A percentile compares a stretch with the other conserved stretches of the same genome.
These are phyloP conservation scores for Syzygium oleosum DNA, from an alignment of 345 rosid genomes.

Conservation along the genomic window DNA sequence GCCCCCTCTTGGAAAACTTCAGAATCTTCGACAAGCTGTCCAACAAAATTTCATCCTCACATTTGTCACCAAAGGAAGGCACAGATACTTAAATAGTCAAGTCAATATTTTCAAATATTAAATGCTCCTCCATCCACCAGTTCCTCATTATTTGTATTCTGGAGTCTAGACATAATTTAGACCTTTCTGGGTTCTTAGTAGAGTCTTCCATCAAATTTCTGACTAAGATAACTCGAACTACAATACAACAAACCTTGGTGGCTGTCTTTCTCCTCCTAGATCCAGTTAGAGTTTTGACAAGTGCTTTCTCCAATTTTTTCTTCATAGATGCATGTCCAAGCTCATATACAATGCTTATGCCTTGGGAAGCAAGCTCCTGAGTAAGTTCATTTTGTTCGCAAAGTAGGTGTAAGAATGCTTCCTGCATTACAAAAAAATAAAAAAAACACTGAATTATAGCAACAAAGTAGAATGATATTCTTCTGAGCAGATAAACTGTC, in stretches of 20 bases:
- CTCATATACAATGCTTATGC: conserved; percentile 94
- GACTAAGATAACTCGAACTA: not conserved
- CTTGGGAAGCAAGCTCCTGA: conserved; percentile 95
- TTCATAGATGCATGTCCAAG: conserved; percentile 89
- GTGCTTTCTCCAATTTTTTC: conserved; percentile 74
- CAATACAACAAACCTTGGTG: conserved; percentile 47
- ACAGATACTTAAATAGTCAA: not conserved
- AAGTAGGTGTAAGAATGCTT: conserved; percentile 82
- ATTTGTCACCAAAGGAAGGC: no score
- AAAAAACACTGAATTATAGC: not conserved
- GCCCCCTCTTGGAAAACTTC: conserved; percentile 89
- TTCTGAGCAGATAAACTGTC: not conserved
- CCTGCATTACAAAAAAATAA: conserved; percentile 41
- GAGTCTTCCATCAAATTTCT: not conserved
- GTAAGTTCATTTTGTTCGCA: conserved; percentile 94
- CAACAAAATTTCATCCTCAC: conserved; percentile 4
- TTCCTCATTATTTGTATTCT: not conserved
- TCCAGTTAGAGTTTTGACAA: conserved; percentile 77
- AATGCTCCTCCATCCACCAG: not conserved
- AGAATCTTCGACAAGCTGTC: conserved; percentile 72
- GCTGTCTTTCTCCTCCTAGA: conserved; percentile 92
- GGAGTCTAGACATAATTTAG: not conserved
- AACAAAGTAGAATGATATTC: no score
- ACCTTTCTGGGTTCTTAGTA: not conserved
- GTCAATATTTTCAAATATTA: not conserved